Evolutionary conservation across 2,329 filamentous ascomycete species (phyloP).

Genomic region (Monosporascus sp.): DNA sequence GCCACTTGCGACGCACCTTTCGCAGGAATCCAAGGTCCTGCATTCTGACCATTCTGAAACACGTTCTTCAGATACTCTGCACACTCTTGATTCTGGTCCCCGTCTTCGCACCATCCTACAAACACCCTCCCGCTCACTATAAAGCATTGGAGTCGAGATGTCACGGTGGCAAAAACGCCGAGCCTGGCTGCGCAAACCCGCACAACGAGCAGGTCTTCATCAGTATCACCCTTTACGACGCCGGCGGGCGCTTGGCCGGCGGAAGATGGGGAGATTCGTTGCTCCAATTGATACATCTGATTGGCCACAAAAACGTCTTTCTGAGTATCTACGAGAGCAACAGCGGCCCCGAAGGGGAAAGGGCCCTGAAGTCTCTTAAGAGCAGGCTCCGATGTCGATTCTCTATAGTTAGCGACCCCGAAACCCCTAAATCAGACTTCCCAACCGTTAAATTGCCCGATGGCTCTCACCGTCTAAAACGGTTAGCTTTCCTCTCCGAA

Average conservation of each 20-base stretch:
- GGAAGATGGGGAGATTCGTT: conserved; percentile 61
- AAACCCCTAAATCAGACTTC: conserved; percentile 50
- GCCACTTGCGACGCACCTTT: not conserved
- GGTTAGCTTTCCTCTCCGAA: conserved; percentile 68
- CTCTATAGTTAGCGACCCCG: conserved; percentile 53
- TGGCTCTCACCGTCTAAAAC: conserved; percentile 59
- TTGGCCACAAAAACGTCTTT: conserved; percentile 64
- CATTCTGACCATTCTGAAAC: not conserved
- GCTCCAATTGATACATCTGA: conserved; percentile 55
- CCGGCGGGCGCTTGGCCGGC: conserved; percentile 50
- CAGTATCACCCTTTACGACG: conserved; percentile 64
- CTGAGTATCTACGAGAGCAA: conserved; percentile 72
- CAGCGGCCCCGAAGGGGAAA: conserved; percentile 49
- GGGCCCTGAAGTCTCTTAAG: conserved; percentile 49
- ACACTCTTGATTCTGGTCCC: not conserved
- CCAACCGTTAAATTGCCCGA: conserved; percentile 57
- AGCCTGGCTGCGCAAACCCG: conserved; percentile 32
- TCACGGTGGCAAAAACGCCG: conserved; percentile 10
- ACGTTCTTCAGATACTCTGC: not conserved
- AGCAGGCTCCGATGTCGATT: conserved; percentile 38
- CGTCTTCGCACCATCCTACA: conserved; percentile 39
- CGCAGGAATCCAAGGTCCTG: not conserved
- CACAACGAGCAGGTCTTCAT: conserved; percentile 65
- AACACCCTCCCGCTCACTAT: conserved; percentile 33
- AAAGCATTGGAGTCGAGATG: conserved; percentile 26